A percentile compares a stretch with the other conserved stretches of the same genome.
Evolutionary conservation across 2,329 filamentous ascomycete species (phyloP).

Genomic region (Colletotrichum sp.): DNA sequence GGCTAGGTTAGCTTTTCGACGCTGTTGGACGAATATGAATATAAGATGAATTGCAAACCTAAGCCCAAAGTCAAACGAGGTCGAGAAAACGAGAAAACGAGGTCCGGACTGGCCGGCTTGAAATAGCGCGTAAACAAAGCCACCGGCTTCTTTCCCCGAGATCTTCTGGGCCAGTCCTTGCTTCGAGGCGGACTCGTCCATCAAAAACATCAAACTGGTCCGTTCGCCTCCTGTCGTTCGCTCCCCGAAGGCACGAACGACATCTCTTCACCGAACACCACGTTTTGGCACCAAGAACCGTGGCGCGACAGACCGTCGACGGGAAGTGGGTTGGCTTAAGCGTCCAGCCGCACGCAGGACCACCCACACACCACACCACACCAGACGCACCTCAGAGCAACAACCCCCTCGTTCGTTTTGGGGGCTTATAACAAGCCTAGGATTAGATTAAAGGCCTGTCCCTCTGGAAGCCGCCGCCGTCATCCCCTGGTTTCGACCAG

Average conservation of each 20-base stretch:
- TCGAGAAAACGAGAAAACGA: neutral
- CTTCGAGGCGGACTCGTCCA: neutral
- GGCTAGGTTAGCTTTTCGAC: neutral
- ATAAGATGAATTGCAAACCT: neutral
- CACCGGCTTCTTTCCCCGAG: neutral
- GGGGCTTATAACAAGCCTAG: neutral
- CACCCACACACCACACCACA: neutral
- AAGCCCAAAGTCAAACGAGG: neutral
- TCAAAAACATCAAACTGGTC: neutral
- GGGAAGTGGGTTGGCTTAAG: conserved; percentile 2
- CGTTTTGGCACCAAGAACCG: neutral
- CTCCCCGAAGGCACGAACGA: neutral
- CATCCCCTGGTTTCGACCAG: neutral
- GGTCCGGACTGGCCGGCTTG: neutral
- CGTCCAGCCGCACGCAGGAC: neutral
- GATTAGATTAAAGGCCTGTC: conserved; percentile 4
- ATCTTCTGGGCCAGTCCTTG: neutral
- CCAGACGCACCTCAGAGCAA: neutral
- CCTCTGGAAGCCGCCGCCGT: neutral
- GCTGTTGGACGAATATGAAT: neutral
- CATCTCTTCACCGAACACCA: neutral
- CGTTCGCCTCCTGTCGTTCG: neutral
- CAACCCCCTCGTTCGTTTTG: neutral
- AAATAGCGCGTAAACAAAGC: neutral
- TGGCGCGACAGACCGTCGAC: neutral